These are phyloP conservation scores for Scleroderma bovista DNA, from an alignment of 768 basidiomycete species.

Conservation along the genomic window DNA sequence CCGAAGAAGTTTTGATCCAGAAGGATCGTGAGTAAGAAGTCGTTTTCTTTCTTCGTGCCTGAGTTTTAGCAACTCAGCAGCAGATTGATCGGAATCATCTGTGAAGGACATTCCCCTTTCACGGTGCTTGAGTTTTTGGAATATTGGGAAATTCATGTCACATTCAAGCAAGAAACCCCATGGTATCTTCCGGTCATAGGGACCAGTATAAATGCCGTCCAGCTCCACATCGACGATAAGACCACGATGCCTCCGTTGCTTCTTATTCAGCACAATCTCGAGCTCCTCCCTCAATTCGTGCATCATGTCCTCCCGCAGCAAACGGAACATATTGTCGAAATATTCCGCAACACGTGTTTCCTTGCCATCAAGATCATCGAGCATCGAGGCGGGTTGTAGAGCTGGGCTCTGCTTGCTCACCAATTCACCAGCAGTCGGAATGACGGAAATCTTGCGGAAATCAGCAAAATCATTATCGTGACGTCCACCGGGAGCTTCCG, in stretches of 20 bases:
- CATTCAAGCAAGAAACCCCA: slow-evolving; percentile 41
- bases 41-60: slow-evolving; percentile 9
- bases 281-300: slow-evolving; percentile 54
- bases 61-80: too few relatives aligned
- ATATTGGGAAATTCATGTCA: slow-evolving; percentile 31
- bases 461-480: slow-evolving; percentile 66
- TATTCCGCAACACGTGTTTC: slow-evolving; percentile 39
- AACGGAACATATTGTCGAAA: slow-evolving; percentile 62
- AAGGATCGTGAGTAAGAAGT: slow-evolving; percentile 33
- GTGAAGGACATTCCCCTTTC: slow-evolving; percentile 30
- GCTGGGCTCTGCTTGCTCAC: slow-evolving; percentile 40
- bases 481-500: slow-evolving; percentile 49
- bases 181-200: slow-evolving; percentile 21
- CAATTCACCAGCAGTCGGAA: slow-evolving; percentile 59
- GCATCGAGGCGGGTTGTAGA: slow-evolving; percentile 38
- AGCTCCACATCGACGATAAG: slow-evolving; percentile 35
- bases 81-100: too few relatives aligned
- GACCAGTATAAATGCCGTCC: slow-evolving; percentile 31
- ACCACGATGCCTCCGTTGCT: slow-evolving; percentile 37
- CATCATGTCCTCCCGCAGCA: slow-evolving; percentile 60
- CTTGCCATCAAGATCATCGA: slow-evolving; percentile 39
- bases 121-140: slow-evolving; percentile 27
- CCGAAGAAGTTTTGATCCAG: slow-evolving; percentile 35
- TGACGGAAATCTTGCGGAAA: slow-evolving; percentile 54
- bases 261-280: slow-evolving; percentile 33